These are phyloP conservation scores for Sabuloglossum arenarium DNA, from an alignment of 495 filamentous ascomycete species.

Conservation along the genomic window DNA sequence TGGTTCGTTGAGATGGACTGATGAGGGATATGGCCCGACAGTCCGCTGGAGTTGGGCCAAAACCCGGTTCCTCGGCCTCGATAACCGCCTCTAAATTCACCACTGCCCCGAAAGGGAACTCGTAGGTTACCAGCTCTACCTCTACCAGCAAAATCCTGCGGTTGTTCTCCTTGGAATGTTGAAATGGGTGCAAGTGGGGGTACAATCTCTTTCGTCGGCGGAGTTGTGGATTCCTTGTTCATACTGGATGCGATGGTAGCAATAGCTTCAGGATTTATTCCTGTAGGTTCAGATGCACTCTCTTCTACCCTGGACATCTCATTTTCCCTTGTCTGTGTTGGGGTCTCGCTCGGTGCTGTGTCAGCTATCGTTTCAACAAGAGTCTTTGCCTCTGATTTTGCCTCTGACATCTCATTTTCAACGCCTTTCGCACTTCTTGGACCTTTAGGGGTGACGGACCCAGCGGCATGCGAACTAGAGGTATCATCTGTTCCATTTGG, in stretches of 20 bases:
- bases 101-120: constrained; percentile 1
- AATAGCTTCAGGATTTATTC: background rate
- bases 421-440: background rate
- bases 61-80: constrained; percentile 6
- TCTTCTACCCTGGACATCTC: background rate
- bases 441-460: background rate
- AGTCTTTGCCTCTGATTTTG: background rate
- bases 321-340: background rate
- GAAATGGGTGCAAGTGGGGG: background rate
- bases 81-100: constrained; percentile 11
- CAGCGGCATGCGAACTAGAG: background rate
- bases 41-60: constrained; percentile 6
- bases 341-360: background rate
- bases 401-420: constrained; percentile 1
- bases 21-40: background rate
- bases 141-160: constrained; percentile 17
- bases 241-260: background rate
- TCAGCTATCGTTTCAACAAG: background rate
- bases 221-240: background rate
- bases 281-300: background rate
- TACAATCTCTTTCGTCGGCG: background rate
- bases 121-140: constrained; percentile 14
- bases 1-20: background rate
- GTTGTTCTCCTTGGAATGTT: background rate
- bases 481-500: constrained; percentile 1